Evolutionary conservation across 148 eudicot species (phyloP), one percentile per base, ranked within the genome.

Genomic region (Nyssa sinensis): DNA sequence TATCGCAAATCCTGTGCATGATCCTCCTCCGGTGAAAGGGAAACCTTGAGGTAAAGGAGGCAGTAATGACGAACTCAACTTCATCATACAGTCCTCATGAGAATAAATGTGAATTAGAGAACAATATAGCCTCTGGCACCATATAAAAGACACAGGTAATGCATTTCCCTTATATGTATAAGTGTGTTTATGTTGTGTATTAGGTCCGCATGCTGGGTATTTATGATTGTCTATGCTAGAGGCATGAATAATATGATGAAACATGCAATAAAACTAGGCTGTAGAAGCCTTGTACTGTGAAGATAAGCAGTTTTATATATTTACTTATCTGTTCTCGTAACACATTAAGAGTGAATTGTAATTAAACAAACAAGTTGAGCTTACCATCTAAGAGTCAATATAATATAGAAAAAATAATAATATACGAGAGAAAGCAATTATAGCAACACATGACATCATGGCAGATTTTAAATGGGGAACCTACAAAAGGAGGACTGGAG

Each of bases 21-120:
- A 32, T 28, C 76, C 76, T 4, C 68, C 68, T 19, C 51, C 51
- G 51, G 17, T 19, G 16, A 74, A 64, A 74, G 77, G 77, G 23
- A 74, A 34, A 16, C 30, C 67, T 31, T 59, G 39, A 3, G 70
- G 55, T 67, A 39, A 27, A 67, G 70, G 57, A 3, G 32, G 29
- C 70, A 67, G 41, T 44, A 13, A 19, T 67, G 57, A 67, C 31
- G 9, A 14, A 24, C 21, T 67, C 7, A 61, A 11, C 51, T 0
- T 44, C 16, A 3, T 44, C 16, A 19, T 44, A 44, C 16, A 6
- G 51, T 19, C 51, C 16, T 44, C 51, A 44, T 44, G 6, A 44
- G 51, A 44, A 44, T 44, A 44, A 44, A 11, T 12, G 51, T 44
- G 16, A 44, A 11, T 12, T 14, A 44, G 51, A 44, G 51, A 44